Percentiles rank a stretch among this genome's conserved stretches.
phyloP scores from a whole-genome alignment of 768 basidiomycete species.

The Dioszegia crocea region DNA sequence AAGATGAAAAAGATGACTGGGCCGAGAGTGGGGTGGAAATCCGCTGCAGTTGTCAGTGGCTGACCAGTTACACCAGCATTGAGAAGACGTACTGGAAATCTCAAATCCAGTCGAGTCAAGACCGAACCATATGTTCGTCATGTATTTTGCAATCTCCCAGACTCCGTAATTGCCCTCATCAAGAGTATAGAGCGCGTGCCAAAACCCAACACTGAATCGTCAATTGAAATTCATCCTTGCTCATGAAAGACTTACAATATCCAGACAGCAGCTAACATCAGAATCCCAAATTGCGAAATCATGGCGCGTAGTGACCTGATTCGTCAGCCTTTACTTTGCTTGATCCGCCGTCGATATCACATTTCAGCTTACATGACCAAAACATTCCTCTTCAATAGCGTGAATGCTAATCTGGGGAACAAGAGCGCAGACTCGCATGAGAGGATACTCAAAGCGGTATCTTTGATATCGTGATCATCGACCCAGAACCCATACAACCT shows the following conservation, averaged over 20 bases:
- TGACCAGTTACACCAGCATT: neutral
- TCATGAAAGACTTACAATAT: slow-evolving; percentile 12
- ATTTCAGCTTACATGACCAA: slow-evolving; percentile 13
- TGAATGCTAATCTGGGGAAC: slow-evolving; percentile 16
- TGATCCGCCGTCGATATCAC: too few relatives aligned
- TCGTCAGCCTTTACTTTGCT: neutral
- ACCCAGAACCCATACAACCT: slow-evolving; percentile 9
- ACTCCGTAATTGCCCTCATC: slow-evolving; percentile 21
- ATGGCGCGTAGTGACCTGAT: slow-evolving; percentile 19
- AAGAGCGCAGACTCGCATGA: slow-evolving; percentile 17
- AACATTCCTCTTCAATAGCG: slow-evolving; percentile 14
- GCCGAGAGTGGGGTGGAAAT: slow-evolving; percentile 18
- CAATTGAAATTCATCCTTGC: neutral
- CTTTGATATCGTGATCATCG: slow-evolving; percentile 7
- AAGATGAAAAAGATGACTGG: slow-evolving; percentile 21
- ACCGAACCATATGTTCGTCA: slow-evolving; percentile 36
- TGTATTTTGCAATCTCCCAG: slow-evolving; percentile 25
- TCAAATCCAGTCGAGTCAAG: slow-evolving; percentile 21
- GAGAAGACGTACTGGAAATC: slow-evolving; percentile 10
- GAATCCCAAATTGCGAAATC: slow-evolving; percentile 13
- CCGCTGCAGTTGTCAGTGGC: slow-evolving; percentile 1
- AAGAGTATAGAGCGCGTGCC: slow-evolving; percentile 20
- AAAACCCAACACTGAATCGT: slow-evolving; percentile 14
- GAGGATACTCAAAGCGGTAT: slow-evolving; percentile 12
- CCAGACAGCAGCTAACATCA: slow-evolving; percentile 19